Conservation (phyloP, 140 eudicot genomes). For the Anethum foeniculum region DNA sequence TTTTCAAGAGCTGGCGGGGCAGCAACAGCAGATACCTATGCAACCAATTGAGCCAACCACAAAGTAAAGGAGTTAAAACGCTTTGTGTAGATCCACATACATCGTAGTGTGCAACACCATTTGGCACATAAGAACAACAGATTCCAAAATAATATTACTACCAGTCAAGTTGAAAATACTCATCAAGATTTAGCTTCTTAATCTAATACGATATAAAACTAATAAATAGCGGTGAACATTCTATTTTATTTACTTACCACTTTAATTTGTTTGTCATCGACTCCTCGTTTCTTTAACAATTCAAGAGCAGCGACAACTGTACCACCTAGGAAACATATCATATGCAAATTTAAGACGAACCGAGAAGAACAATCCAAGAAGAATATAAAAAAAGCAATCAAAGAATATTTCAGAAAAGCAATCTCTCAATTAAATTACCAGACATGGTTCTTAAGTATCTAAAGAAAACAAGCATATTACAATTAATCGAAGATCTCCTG, state of each 20-base stretch:
- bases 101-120: too few species aligned
- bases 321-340: constrained; percentile 52
- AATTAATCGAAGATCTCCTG: neutral
- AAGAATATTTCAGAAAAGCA: neutral
- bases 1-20: constrained; percentile 96
- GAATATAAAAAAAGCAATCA: neutral
- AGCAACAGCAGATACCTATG: constrained; percentile 73
- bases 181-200: neutral
- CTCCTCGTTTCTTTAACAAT: constrained; percentile 69
- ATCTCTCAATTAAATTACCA: neutral
- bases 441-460: neutral
- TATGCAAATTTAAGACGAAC: neutral
- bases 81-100: neutral
- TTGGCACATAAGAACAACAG: neutral
- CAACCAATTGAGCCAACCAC: constrained; percentile 8
- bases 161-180: neutral
- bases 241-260: constrained; percentile 44
- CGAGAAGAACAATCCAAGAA: neutral
- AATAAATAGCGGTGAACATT: neutral
- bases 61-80: neutral
- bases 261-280: constrained; percentile 71
- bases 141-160: neutral
- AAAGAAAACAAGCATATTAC: neutral
- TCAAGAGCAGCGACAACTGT: constrained; percentile 73
- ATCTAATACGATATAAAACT: neutral